Conservation (phyloP, 129 eudicot species). For the Lactuca sativa region DNA sequence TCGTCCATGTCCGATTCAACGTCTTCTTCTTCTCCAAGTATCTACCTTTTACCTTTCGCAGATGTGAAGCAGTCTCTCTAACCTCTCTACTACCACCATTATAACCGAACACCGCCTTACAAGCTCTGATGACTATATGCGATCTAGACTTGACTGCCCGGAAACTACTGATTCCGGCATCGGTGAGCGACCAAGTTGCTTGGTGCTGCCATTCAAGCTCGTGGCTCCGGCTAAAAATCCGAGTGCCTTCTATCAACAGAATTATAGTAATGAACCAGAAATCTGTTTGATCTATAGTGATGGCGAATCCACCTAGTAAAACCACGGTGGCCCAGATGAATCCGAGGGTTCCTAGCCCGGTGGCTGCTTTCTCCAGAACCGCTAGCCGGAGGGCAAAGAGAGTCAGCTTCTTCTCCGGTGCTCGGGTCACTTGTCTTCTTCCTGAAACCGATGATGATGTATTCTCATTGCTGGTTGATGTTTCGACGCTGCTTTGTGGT, state of each 20-base stretch:
- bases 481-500: conserved; percentile 55
- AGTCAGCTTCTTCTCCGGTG: conserved; percentile 83
- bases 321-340: conserved; percentile 98
- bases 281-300: conserved; percentile 69
- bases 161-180: conserved; percentile 67
- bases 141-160: conserved; percentile 59
- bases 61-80: not conserved
- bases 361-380: conserved; percentile 78
- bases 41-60: conserved; percentile 17
- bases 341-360: conserved; percentile 84
- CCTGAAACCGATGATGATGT: conserved; percentile 31
- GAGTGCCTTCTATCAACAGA: conserved; percentile 67
- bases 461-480: conserved; percentile 47
- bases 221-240: conserved; percentile 87
- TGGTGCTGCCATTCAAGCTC: conserved; percentile 99
- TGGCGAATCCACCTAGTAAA: conserved; percentile 84
- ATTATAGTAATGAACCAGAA: conserved; percentile 85
- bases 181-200: conserved; percentile 82
- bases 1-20: conserved; percentile 68
- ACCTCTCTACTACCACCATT: not conserved
- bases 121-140: conserved; percentile 27
- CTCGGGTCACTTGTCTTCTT: conserved; percentile 27
- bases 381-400: conserved; percentile 90
- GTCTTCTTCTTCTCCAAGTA: conserved; percentile 34
- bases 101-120: conserved; percentile 29